phyloP scores from a whole-genome alignment of 192 early-diverging fungal species.

The Backusella sp. region DNA sequence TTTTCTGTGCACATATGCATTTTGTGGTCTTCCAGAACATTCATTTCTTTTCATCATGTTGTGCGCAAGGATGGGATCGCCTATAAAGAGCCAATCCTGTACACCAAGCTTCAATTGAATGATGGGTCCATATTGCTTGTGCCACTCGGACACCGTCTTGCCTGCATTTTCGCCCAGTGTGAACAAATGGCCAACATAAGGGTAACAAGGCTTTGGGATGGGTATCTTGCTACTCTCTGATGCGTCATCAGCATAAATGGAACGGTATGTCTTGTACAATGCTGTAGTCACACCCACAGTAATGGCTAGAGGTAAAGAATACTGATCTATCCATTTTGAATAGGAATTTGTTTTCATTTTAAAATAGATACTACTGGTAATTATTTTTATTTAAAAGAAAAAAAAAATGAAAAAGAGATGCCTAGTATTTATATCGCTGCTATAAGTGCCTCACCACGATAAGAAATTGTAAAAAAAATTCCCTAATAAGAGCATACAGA shows the following conservation, averaged over 20 bases:
- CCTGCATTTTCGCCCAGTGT: neutral
- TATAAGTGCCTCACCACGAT: no score
- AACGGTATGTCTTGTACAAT: neutral
- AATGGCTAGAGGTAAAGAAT: neutral
- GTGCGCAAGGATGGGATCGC: slow-evolving; percentile 8
- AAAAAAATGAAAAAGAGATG: neutral
- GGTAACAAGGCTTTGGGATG: neutral
- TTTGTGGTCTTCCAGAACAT: neutral
- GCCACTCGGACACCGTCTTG: neutral
- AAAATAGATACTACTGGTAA: neutral
- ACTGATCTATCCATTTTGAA: neutral
- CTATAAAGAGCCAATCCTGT: slow-evolving; percentile 11
- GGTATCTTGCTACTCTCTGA: neutral
- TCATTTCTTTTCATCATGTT: neutral
- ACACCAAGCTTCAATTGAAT: neutral
- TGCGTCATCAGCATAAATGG: neutral
- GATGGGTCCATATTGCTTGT: neutral
- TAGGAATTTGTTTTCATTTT: neutral
- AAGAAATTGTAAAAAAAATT: no score
- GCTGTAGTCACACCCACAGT: neutral
- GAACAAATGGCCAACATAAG: neutral
- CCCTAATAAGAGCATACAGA: no score
- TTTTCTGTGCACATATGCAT: neutral
- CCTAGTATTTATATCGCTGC: neutral
- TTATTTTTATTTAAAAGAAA: neutral